A percentile compares a stretch with the other conserved stretches of the same genome.
phyloP scores from a whole-genome alignment of 2,329 filamentous ascomycete species.

The Monilinia fructicola region DNA sequence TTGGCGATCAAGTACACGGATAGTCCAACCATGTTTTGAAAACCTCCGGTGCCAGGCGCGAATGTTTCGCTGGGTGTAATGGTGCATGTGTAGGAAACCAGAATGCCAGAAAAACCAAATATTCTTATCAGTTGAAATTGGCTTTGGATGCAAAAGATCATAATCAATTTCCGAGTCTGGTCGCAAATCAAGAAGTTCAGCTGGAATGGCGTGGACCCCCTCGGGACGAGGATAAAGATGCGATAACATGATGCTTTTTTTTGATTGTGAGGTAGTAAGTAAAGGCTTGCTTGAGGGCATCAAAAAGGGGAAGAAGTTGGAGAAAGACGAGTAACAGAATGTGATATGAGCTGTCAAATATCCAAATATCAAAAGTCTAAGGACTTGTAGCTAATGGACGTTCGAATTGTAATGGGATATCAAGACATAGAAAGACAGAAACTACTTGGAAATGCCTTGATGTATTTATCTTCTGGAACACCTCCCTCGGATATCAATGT shows the following conservation, averaged over 20 bases:
- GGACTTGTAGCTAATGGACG: no score
- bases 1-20: constrained; percentile 52
- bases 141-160: constrained; percentile 44
- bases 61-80: constrained; percentile 53
- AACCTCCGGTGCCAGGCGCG: constrained; percentile 56
- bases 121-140: constrained; percentile 50
- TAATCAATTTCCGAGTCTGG: constrained; percentile 49
- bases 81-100: constrained; percentile 50
- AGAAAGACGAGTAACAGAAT: no score
- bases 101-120: constrained; percentile 60
- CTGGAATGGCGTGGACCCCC: constrained; percentile 47
- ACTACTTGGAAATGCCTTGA: no score
- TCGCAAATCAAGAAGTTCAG: constrained; percentile 46
- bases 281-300: background rate
- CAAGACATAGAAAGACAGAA: no score
- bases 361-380: no score
- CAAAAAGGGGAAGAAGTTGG: background rate
- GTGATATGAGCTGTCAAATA: no score
- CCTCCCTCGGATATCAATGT: no score
- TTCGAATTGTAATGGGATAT: no score
- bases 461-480: no score
- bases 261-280: background rate
- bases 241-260: constrained; percentile 26
- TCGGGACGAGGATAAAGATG: constrained; percentile 41
- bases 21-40: constrained; percentile 50